Base-by-base conservation (phyloP, 805 yeast genomes). In the Ogataea kodamae region DNA sequence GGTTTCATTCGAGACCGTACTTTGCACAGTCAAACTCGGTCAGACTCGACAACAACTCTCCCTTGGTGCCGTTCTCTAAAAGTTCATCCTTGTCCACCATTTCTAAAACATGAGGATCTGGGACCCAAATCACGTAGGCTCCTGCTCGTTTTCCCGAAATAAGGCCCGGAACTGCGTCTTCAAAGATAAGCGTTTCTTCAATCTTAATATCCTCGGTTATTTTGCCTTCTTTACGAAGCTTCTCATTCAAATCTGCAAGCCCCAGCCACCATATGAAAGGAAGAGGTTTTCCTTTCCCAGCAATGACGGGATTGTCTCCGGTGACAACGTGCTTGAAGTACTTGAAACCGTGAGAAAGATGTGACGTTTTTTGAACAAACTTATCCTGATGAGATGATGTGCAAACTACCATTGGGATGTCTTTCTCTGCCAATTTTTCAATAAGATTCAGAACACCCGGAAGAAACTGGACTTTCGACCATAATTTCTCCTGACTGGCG, bases 91-190 rank as follows among this genome's bases (percentile, higher is more conserved):
- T 74, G 10, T 61, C 54, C 43, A 84, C 59, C 6, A 74, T 71
- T 12, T 67, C 63, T 20, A 73, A 51, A 0, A 95, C 95, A 38
- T 83, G 75, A 16, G 70, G 69, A 58, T 90, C 90, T 7, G 98
- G 97, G 9, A 89, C 82, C 98, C 97, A 92, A 29, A 90, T 72
- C n/a, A 90, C 96, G 35, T 69, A 70, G 9, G 86, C 83, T 8
- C 88, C 89, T 21, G 96, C 87, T 11, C 83, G 78, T 36, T 71
- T 72, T 9, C 95, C 98, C 3, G 96, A 81, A 11, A 65, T 53
- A 14, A 90, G 90, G 3, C 99, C 99, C 1, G 96, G 89, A 26
- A 88, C 67, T 3, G 96, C 97, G 61, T 92, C 99, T 65, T 92
- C 98, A 59, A 92, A 92, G 2, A 92, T 82, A 19, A 92, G 58